A percentile compares a stretch with the other conserved stretches of the same genome.
Evolutionary conservation across 371 early-diverging fungal species (phyloP).

Genomic region (Mortierella sp.): DNA sequence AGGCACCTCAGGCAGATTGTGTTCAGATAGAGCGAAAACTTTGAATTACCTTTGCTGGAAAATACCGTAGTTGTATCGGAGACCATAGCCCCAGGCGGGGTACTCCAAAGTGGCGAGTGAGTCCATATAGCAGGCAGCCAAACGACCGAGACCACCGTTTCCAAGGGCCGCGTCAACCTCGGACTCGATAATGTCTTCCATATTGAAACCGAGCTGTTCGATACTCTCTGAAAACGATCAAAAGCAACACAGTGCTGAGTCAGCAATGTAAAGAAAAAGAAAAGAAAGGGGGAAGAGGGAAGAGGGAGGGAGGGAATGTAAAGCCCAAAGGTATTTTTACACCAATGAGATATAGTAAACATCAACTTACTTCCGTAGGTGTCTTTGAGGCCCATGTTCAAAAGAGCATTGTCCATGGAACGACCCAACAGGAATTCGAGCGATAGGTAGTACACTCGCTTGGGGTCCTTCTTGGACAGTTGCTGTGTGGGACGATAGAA

Average conservation of each 20-base stretch:
- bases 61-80: conserved; percentile 94
- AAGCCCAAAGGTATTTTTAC: not conserved
- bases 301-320: not conserved
- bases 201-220: conserved; percentile 79
- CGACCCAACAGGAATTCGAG: conserved; percentile 94
- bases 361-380: conserved; percentile 63
- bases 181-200: conserved; percentile 89
- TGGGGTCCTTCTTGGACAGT: conserved; percentile 67
- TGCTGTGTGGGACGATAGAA: conserved; percentile 15
- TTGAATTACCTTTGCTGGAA: conserved; percentile 91
- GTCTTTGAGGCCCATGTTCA: conserved; percentile 81
- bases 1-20: too few relatives aligned
- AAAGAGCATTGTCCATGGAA: conserved; percentile 93
- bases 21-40: too few relatives aligned
- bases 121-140: conserved; percentile 93
- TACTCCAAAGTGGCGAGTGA: conserved; percentile 89
- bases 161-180: conserved; percentile 95
- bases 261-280: not conserved
- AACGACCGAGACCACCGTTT: conserved; percentile 92
- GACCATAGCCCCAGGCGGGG: conserved; percentile 90
- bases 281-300: not conserved
- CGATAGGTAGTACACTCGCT: conserved; percentile 94
- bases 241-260: not conserved
- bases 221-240: conserved; percentile 57
- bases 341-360: conserved; percentile 1